A percentile compares a stretch with the other conserved stretches of the same genome.
phyloP scores from a whole-genome alignment of 2,329 filamentous ascomycete species.

The Aspergillus spinulosporus region DNA sequence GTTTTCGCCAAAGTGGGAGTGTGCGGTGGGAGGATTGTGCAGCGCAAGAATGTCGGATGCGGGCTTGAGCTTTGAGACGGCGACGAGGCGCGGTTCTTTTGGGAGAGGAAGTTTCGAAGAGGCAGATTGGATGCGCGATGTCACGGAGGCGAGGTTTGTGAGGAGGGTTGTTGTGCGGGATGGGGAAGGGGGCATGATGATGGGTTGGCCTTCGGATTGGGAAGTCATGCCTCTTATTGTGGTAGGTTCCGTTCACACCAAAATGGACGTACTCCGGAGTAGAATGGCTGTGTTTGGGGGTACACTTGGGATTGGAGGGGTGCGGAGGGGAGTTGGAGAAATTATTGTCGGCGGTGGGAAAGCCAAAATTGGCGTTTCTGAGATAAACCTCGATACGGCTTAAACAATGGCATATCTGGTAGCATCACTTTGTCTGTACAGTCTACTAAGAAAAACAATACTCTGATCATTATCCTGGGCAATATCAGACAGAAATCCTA shows the following conservation, averaged over 20 bases:
- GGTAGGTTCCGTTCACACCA: neutral
- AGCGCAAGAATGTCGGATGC: constrained; percentile 86
- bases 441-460: no score
- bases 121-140: constrained; percentile 57
- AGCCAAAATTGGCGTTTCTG: neutral
- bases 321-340: constrained; percentile 6
- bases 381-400: neutral
- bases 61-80: constrained; percentile 95
- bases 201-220: constrained; percentile 19
- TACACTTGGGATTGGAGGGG: neutral
- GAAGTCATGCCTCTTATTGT: constrained; percentile 1
- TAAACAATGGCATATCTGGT: neutral
- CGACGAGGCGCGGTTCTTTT: constrained; percentile 66
- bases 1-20: constrained; percentile 92
- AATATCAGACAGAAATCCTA: neutral
- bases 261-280: neutral
- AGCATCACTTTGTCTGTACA: neutral
- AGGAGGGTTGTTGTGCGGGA: constrained; percentile 63
- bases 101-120: constrained; percentile 33
- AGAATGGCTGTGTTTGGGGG: neutral
- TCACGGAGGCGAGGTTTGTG: constrained; percentile 63
- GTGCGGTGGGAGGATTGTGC: constrained; percentile 60
- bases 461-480: neutral
- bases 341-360: constrained; percentile 1
- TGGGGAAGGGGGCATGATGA: constrained; percentile 56